A percentile compares a stretch with the other conserved stretches of the same genome.
Evolutionary conservation across 1,139 yeast genomes (phyloP).

Genomic region (Debaryomyces robertsiae): DNA sequence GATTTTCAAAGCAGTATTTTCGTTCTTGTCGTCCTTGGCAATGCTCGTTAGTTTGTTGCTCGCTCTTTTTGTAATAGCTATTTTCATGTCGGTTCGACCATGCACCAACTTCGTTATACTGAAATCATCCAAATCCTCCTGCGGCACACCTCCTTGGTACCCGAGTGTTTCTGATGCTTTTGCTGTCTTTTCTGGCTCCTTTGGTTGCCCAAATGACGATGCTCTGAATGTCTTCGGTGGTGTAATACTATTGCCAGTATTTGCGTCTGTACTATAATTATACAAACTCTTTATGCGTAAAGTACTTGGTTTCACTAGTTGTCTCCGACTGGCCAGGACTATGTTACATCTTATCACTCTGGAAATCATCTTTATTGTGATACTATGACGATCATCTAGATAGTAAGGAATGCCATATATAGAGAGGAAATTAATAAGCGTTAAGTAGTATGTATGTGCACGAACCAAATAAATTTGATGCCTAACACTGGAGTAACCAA

Average conservation of each 20-base stretch:
- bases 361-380: conserved; percentile 6
- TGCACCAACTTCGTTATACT: conserved; percentile 32
- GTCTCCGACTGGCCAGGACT: neutral
- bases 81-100: conserved; percentile 38
- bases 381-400: conserved; percentile 4
- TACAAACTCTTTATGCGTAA: neutral
- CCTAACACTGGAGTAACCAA: neutral
- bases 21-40: conserved; percentile 57
- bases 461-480: neutral
- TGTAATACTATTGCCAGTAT: conserved; percentile 3
- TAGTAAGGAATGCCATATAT: neutral
- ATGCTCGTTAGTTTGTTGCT: conserved; percentile 56
- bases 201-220: conserved; percentile 30
- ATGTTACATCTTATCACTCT: conserved; percentile 1
- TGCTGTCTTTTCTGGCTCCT: conserved; percentile 13
- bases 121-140: conserved; percentile 33
- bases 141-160: conserved; percentile 19
- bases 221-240: conserved; percentile 26
- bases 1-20: conserved; percentile 66
- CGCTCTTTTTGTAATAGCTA: conserved; percentile 47
- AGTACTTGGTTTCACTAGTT: neutral
- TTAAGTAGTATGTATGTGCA: conserved; percentile 3
- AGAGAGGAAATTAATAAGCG: conserved; percentile 5
- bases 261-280: conserved; percentile 2
- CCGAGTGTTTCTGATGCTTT: conserved; percentile 9